Percentiles rank a stretch among this genome's conserved stretches.
These are phyloP conservation scores for Arachis hypogaea DNA, from an alignment of 306 rosid genomes.

Conservation along the genomic window DNA sequence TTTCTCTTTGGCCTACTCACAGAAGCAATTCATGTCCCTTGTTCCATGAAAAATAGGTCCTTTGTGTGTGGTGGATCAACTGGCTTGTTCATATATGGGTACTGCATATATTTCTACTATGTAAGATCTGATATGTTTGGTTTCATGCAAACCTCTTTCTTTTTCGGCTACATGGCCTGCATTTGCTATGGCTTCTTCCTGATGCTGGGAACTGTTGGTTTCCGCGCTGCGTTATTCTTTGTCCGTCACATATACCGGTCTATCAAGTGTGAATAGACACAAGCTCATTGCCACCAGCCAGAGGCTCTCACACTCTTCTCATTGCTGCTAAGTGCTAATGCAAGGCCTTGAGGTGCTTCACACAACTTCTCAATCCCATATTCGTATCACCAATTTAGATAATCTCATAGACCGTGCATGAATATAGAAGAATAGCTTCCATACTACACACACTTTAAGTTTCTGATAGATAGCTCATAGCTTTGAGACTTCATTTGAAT, in stretches of 20 bases:
- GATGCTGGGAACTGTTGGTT: conserved; percentile 61
- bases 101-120: conserved; percentile 52
- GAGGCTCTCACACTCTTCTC: conserved; percentile 1
- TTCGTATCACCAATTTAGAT: neutral
- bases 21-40: conserved; percentile 6
- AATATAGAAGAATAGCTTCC: conserved; percentile 23
- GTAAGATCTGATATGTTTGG: conserved; percentile 66
- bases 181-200: conserved; percentile 62
- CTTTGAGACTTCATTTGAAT: conserved; percentile 3
- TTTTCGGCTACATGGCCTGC: conserved; percentile 66
- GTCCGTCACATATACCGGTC: conserved; percentile 52
- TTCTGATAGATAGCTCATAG: conserved; percentile 18
- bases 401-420: conserved; percentile 28
- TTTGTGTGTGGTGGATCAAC: conserved; percentile 63
- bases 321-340: conserved; percentile 32
- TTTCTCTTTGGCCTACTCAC: neutral
- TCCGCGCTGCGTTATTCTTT: conserved; percentile 53
- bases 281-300: conserved; percentile 31
- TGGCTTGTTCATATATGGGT: conserved; percentile 58
- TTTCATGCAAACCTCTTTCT: conserved; percentile 66
- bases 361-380: neutral
- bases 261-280: conserved; percentile 51
- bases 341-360: neutral
- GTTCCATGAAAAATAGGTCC: conserved; percentile 46
- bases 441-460: conserved; percentile 1